A percentile compares a stretch with the other conserved stretches of the same genome.
These are phyloP conservation scores for Fusarium incarnatum DNA, from an alignment of 2,329 filamentous ascomycete species.

Conservation along the genomic window DNA sequence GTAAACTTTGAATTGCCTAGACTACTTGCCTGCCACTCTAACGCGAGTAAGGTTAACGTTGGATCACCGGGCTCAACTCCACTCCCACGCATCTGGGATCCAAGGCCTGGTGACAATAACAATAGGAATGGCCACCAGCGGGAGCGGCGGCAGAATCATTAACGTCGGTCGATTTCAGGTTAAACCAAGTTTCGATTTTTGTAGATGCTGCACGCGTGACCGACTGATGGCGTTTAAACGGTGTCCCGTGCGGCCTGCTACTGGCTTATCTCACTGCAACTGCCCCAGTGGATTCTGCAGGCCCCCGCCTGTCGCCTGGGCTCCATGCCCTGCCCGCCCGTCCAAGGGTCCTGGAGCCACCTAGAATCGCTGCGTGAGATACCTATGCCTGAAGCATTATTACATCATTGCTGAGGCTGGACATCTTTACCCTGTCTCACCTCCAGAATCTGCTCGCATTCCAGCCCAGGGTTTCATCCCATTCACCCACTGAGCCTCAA, in stretches of 20 bases:
- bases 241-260: constrained; percentile 23
- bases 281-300: constrained; percentile 15
- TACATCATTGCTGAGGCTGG: constrained; percentile 27
- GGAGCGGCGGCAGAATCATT: constrained; percentile 21
- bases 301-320: constrained; percentile 3
- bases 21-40: neutral
- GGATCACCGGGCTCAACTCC: constrained; percentile 24
- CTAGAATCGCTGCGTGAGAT: constrained; percentile 2
- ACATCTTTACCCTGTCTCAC: constrained; percentile 18
- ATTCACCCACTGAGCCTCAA: constrained; percentile 19
- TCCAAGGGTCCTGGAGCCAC: constrained; percentile 18
- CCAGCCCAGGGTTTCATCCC: constrained; percentile 8
- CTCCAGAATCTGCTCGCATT: constrained; percentile 14
- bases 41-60: constrained; percentile 26
- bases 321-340: neutral
- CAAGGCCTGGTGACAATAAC: constrained; percentile 21
- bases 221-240: constrained; percentile 15
- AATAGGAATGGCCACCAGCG: constrained; percentile 10
- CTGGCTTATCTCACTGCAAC: constrained; percentile 18
- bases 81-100: constrained; percentile 8
- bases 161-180: constrained; percentile 4
- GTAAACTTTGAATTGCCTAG: constrained; percentile 1
- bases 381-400: constrained; percentile 3
- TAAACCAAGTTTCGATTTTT: constrained; percentile 24
- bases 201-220: constrained; percentile 30